phyloP scores from a whole-genome alignment of 306 rosid genomes.

The Castanea mollissima region DNA sequence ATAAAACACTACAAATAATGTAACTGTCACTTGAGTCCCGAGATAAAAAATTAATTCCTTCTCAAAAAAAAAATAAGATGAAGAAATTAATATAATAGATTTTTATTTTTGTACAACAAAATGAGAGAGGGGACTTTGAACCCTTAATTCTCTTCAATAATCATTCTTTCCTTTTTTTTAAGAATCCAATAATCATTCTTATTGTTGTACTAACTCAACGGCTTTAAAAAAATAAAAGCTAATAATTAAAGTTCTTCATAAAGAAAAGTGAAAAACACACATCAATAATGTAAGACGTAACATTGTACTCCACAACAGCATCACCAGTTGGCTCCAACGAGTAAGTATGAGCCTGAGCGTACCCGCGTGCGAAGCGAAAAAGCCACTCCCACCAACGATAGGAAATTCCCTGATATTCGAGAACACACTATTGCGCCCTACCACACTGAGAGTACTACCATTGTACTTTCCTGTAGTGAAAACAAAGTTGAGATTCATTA shows the following conservation, averaged over 20 bases:
- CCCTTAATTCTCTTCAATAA: neutral
- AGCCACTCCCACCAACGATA: constrained; percentile 62
- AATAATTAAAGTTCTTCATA: neutral
- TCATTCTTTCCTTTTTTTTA: neutral
- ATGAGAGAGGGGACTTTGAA: too few species aligned
- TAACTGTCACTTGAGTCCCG: too few species aligned
- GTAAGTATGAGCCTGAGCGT: constrained; percentile 41
- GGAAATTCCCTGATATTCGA: constrained; percentile 63
- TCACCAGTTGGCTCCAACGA: constrained; percentile 20
- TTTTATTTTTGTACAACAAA: too few species aligned
- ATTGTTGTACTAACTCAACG: neutral
- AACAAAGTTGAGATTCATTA: constrained; percentile 55
- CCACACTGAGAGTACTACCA: constrained; percentile 56
- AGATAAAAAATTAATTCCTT: too few species aligned
- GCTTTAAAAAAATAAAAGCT: too few species aligned
- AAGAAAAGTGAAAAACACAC: neutral
- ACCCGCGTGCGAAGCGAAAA: constrained; percentile 75
- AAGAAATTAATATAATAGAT: too few species aligned
- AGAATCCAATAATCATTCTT: neutral
- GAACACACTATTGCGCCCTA: constrained; percentile 46
- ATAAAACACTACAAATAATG: too few species aligned
- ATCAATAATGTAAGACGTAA: constrained; percentile 56
- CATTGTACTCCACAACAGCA: constrained; percentile 59
- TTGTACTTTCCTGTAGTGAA: constrained; percentile 57
- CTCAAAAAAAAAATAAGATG: too few species aligned